Evolutionary conservation across 179 eudicot genomes (phyloP).

Genomic region (Silene noctiflora): DNA sequence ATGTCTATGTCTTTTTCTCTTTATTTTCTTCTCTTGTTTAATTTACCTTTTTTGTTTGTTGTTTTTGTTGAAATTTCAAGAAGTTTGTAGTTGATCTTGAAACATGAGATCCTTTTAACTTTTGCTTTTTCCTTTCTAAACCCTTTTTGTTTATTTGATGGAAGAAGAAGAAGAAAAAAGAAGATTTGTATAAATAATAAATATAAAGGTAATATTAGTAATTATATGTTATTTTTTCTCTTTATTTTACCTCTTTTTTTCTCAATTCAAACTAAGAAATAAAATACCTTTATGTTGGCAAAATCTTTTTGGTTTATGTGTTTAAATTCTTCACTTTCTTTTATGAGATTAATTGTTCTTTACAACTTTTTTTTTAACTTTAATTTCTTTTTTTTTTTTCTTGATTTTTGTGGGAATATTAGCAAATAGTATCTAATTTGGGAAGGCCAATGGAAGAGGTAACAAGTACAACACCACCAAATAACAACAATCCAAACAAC

Average conservation of each 20-base stretch:
- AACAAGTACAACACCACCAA: conserved; percentile 26
- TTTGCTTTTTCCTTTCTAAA: conserved; percentile 20
- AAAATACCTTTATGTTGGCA: conserved; percentile 18
- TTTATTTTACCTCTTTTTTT: conserved; percentile 29
- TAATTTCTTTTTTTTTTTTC: conserved; percentile 1
- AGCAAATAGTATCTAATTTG: conserved; percentile 37
- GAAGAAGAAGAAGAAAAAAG: conserved; percentile 17
- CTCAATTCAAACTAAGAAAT: conserved; percentile 29
- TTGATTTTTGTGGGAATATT: conserved; percentile 19
- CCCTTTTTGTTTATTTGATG: conserved; percentile 37
- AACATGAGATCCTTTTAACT: conserved; percentile 30
- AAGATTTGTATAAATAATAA: conserved; percentile 21
- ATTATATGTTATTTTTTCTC: conserved; percentile 25
- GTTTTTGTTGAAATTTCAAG: conserved; percentile 26
- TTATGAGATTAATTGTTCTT: neutral
- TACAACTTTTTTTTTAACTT: conserved; percentile 18
- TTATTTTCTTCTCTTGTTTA: conserved; percentile 6
- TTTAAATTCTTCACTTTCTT: conserved; percentile 11
- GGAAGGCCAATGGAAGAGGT: conserved; percentile 48
- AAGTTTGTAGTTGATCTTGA: conserved; percentile 38
- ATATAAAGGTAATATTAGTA: conserved; percentile 33
- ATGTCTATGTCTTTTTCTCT: conserved; percentile 32
- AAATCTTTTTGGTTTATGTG: neutral
- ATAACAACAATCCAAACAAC: conserved; percentile 26
- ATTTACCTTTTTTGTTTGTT: conserved; percentile 12